Conservation (phyloP, 805 yeast species). For the Starmerella powellii region DNA sequence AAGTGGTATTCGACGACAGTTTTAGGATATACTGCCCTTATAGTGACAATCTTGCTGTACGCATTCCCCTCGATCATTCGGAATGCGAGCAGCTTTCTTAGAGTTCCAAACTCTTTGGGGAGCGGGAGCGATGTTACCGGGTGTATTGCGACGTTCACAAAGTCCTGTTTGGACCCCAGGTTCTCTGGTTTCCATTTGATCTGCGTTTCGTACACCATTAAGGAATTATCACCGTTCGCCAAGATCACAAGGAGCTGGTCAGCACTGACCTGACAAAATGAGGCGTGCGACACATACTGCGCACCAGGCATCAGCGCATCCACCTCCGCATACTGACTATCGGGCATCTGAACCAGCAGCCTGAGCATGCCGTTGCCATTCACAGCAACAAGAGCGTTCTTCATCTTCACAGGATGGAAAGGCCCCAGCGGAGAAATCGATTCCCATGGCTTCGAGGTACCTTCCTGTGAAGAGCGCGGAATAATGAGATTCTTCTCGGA, state of each 20-base stretch:
- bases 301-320: slow-evolving; percentile 21
- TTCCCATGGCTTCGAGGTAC: slow-evolving; percentile 29
- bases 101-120: background rate
- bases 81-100: slow-evolving; percentile 1
- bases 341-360: slow-evolving; percentile 42
- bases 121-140: slow-evolving; percentile 4
- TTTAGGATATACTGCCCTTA: slow-evolving; percentile 9
- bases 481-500: slow-evolving; percentile 47
- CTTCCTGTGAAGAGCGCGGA: slow-evolving; percentile 10
- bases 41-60: background rate
- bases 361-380: slow-evolving; percentile 50
- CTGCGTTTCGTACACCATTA: slow-evolving; percentile 23
- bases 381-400: slow-evolving; percentile 58
- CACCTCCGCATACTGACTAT: slow-evolving; percentile 20
- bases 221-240: slow-evolving; percentile 18
- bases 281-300: slow-evolving; percentile 24
- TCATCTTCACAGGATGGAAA: slow-evolving; percentile 53
- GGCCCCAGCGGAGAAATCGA: slow-evolving; percentile 46
- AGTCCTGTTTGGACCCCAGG: slow-evolving; percentile 8
- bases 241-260: slow-evolving; percentile 25
- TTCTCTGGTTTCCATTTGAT: slow-evolving; percentile 24
- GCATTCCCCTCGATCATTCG: background rate
- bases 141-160: slow-evolving; percentile 3
- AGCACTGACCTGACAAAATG: slow-evolving; percentile 21
- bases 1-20: slow-evolving; percentile 8